These are phyloP conservation scores for Calonectria crousiana DNA, from an alignment of 2,329 filamentous ascomycete genomes.

Conservation along the genomic window DNA sequence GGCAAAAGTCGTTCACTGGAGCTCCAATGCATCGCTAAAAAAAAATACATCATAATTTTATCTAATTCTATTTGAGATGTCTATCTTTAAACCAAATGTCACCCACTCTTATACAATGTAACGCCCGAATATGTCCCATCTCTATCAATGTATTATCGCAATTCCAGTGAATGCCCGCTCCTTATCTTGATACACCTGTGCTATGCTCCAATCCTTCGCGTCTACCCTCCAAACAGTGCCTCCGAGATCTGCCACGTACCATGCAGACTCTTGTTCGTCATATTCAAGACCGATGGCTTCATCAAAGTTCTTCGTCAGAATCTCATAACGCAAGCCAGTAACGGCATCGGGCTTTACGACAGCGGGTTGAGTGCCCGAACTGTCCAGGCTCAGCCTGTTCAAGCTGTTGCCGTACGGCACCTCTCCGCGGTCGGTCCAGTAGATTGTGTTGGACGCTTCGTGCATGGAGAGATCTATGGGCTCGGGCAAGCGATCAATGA, in stretches of 20 bases:
- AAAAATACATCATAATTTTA: background rate
- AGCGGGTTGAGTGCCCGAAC: background rate
- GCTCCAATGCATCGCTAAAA: background rate
- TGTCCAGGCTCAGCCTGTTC: constrained; percentile 50
- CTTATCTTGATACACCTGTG: background rate
- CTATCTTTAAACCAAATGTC: background rate
- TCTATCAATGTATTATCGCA: background rate
- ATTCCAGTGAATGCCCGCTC: background rate
- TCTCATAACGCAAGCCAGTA: background rate
- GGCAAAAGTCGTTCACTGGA: background rate
- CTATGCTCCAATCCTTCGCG: background rate
- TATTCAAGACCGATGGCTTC: background rate
- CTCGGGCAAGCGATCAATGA: constrained; percentile 60
- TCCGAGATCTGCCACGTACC: background rate
- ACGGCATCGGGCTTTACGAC: background rate
- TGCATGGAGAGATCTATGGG: constrained; percentile 70
- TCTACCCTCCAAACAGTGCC: background rate
- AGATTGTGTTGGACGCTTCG: constrained; percentile 57
- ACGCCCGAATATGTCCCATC: background rate
- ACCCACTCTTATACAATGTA: background rate
- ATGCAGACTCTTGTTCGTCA: background rate
- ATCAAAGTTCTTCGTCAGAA: background rate
- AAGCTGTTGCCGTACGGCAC: constrained; percentile 66
- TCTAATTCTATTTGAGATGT: background rate
- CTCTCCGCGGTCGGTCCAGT: constrained; percentile 73